These are phyloP conservation scores for Agrocybe pediades DNA, from an alignment of 768 basidiomycete genomes.

Conservation along the genomic window DNA sequence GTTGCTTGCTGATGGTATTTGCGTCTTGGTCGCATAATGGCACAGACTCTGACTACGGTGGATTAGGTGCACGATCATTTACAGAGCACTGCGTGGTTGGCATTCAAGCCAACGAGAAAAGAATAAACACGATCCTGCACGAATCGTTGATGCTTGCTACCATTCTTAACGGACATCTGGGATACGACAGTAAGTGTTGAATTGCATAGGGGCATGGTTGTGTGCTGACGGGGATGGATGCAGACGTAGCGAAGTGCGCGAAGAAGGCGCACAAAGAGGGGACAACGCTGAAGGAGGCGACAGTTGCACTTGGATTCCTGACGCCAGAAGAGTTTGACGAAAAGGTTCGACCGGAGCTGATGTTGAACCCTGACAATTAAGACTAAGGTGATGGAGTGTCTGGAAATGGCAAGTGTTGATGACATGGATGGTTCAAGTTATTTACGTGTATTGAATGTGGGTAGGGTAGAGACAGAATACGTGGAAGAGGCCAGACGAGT, in stretches of 20 bases:
- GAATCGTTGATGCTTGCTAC: conserved; percentile 99
- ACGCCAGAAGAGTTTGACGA: conserved; percentile 91
- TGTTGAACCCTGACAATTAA: conserved; percentile 69
- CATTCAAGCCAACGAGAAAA: conserved; percentile 94
- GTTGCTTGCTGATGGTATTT: conserved; percentile 84
- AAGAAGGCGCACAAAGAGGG: conserved; percentile 99
- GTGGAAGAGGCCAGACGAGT: conserved; percentile 8
- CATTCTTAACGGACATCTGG: conserved; percentile 92
- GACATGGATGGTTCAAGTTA: conserved; percentile 18
- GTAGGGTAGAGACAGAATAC: conserved; percentile 12
- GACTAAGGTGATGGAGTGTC: conserved; percentile 10
- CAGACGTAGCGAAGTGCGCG: conserved; percentile 97
- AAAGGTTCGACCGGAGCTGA: conserved; percentile 90
- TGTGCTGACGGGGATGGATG: conserved; percentile 14
- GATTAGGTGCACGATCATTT: conserved; percentile 82
- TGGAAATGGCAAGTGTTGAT: conserved; percentile 12
- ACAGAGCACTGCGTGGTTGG: conserved; percentile 97
- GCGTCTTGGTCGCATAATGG: conserved; percentile 1
- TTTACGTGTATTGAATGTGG: conserved; percentile 24
- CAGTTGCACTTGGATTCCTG: conserved; percentile 83
- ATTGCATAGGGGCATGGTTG: not conserved
- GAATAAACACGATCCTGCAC: conserved; percentile 85
- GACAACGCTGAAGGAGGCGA: conserved; percentile 93
- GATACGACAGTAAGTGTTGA: conserved; percentile 86
- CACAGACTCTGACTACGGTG: conserved; percentile 13